Base-by-base conservation (phyloP, 2,329 filamentous ascomycete species). In the Sporothrix curviconia region DNA sequence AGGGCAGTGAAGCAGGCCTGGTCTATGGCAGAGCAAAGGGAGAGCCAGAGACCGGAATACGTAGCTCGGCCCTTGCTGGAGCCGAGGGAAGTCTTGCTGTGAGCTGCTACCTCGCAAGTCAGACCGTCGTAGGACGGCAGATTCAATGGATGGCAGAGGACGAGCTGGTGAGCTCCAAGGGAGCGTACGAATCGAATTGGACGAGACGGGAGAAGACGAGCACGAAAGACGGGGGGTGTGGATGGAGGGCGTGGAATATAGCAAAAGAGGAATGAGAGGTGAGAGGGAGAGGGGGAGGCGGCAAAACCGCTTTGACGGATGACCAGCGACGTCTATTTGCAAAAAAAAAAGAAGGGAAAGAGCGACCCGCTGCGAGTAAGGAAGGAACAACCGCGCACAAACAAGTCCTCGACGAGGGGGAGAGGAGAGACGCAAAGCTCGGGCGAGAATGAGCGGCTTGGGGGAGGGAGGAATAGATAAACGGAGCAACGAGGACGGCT, bases 251-350 rank as follows among this genome's bases (percentile, higher is more conserved):
- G 47, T 51, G 47, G 47, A 32, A 51, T 51, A 32, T 32, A 11
- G n/a, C 3, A 32, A 46, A 6, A 15, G 30, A 7, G 36, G 17
- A 17, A 44, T 28, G 25, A 42, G 19, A 22, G 22, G 39, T 19
- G 39, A 39, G 11, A 19, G 30, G 30, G 43, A 28, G 42, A n/a
- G 25, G 24, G 50, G 37, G 36, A 19, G n/a, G 24, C 19, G 24
- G n/a, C 15, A 56, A 42, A 36, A 30, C 56, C 55, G 59, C 46
- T 56, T 58, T 51, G 47, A 49, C 19, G 37, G 52, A 60, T 60
- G 37, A 25, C 5, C 6, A 6, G 28, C 28, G 28, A 19, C 47
- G 46, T 51, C 25, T 56, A 58, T 58, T 56, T 55, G 56, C 56
- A 60, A 60, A 55, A 59, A 42, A 39, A 12, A n/a, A 57, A 42